A percentile compares a stretch with the other conserved stretches of the same genome.
Conservation (phyloP, 2,329 filamentous ascomycete genomes). For the Microdochium bolleyi region DNA sequence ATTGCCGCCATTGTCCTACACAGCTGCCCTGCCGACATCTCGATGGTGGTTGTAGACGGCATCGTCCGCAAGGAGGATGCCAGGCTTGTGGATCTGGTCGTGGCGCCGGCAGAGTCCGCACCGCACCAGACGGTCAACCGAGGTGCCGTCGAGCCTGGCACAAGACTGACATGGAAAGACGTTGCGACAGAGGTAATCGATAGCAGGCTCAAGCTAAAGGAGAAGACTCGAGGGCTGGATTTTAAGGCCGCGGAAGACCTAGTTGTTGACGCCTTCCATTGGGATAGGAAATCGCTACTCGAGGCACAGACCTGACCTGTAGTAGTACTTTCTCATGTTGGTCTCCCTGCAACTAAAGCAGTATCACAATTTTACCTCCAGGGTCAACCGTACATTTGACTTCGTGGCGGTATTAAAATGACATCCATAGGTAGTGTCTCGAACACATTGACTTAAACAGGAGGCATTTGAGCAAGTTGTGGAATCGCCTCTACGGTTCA, state of each 20-base stretch:
- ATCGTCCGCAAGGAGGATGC: slow-evolving; percentile 5
- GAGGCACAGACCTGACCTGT: neutral
- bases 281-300: slow-evolving; percentile 3
- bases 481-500: no score
- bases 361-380: no score
- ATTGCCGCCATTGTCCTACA: slow-evolving; percentile 9
- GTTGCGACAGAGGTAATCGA: slow-evolving; percentile 3
- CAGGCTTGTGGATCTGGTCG: slow-evolving; percentile 4
- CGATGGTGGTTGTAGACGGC: slow-evolving; percentile 8
- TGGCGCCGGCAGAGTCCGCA: slow-evolving; percentile 1
- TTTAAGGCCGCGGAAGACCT: slow-evolving; percentile 2
- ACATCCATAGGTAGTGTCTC: no score
- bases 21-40: slow-evolving; percentile 8
- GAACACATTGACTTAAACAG: no score
- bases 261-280: slow-evolving; percentile 1
- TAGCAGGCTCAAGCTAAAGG: slow-evolving; percentile 2
- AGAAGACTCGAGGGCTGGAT: slow-evolving; percentile 3
- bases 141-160: neutral
- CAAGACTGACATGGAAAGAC: slow-evolving; percentile 4
- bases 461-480: no score
- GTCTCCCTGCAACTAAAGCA: no score
- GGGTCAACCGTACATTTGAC: no score
- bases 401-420: no score
- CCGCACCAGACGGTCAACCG: neutral
- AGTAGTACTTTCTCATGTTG: no score